These are phyloP conservation scores for Aechmea fasciata DNA, from an alignment of 176 grass and related monocot species.

Conservation along the genomic window DNA sequence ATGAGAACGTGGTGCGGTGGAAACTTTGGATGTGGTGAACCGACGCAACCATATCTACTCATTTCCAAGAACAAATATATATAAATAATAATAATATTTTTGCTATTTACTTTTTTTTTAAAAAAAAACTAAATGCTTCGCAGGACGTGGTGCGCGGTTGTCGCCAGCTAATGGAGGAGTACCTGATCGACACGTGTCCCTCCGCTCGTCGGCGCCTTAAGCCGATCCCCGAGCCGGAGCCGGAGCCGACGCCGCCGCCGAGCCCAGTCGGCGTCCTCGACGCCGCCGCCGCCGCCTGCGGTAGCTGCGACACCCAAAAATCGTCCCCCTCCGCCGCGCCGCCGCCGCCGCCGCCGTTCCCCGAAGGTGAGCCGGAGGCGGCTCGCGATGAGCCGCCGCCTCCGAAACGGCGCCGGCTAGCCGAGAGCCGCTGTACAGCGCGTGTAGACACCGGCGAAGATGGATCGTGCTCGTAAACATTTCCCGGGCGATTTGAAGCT, in stretches of 20 bases:
- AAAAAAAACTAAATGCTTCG: too few species aligned
- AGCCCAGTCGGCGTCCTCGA: slow-evolving; percentile 36
- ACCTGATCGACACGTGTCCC: slow-evolving; percentile 25
- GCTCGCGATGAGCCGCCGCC: slow-evolving; percentile 11
- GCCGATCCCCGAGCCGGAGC: not conserved
- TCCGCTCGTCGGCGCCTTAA: not conserved
- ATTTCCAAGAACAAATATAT: too few species aligned
- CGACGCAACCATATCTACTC: too few species aligned
- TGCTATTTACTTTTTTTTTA: not conserved
- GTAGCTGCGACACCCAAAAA: slow-evolving; percentile 20
- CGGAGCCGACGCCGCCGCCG: slow-evolving; percentile 4
- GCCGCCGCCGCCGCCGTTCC: not conserved
- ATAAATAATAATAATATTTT: not conserved
- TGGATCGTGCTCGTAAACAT: slow-evolving; percentile 11
- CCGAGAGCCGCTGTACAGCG: slow-evolving; percentile 19
- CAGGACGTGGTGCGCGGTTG: slow-evolving; percentile 36
- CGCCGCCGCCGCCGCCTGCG: slow-evolving; percentile 32
- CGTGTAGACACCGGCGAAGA: slow-evolving; percentile 18
- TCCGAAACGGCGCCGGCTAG: slow-evolving; percentile 25
- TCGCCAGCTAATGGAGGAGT: slow-evolving; percentile 37
- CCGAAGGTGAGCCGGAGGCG: not conserved
- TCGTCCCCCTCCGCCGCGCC: slow-evolving; percentile 2
- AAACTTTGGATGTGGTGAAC: too few species aligned
- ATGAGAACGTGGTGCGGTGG: too few species aligned
- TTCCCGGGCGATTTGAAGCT: too few species aligned